Evolutionary conservation across 2,329 filamentous ascomycete genomes (phyloP), one percentile per base, ranked within the genome.

Genomic region (Aspergillaceae sp.): DNA sequence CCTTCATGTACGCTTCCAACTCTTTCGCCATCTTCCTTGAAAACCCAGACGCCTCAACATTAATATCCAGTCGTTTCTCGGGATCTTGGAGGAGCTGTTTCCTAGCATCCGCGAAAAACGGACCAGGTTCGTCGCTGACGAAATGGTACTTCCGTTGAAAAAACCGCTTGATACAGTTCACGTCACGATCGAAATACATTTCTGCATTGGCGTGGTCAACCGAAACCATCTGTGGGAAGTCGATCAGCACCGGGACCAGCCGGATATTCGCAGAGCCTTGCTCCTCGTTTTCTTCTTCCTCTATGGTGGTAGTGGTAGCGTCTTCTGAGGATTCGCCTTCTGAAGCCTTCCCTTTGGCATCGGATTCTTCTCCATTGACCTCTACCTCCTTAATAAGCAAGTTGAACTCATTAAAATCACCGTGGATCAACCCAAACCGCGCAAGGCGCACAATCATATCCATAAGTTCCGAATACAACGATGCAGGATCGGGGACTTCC

Each of bases 351-450:
- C 62, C 63, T 46, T 68, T 68, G 10, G 58, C 57, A 7, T 61
- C 48, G 0, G 56, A 53, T 29, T 62, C 59, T 19, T 19, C 19
- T 19, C 19, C 19, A 19, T 19, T 19, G 19, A 19, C 19, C 32
- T 62, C 62, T 41, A 74, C 80, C 65, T 97, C 91, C 62, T 92
- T 88, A 64, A 98, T 83, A 32, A 98, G 74, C 53, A 98, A 91
- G 66, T 98, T 98, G 76, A 98, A 98, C 67, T 98, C 94, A 72
- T 98, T 98, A 73, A 94, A 98, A 65, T 98, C 92, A 51, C 92
- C 92, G 63, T 98, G 92, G 51, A 98, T 98, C 41, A 98, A 73
- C 5, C 92, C 92, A 56, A 90, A 82, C 51, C 81, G 81, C 4
- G 92, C 91, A 36, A 98, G 75, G 29, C 83, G 79, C 38, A 98